Base-by-base conservation (phyloP, 371 early-diverging fungal genomes). In the Racocetra persica region DNA sequence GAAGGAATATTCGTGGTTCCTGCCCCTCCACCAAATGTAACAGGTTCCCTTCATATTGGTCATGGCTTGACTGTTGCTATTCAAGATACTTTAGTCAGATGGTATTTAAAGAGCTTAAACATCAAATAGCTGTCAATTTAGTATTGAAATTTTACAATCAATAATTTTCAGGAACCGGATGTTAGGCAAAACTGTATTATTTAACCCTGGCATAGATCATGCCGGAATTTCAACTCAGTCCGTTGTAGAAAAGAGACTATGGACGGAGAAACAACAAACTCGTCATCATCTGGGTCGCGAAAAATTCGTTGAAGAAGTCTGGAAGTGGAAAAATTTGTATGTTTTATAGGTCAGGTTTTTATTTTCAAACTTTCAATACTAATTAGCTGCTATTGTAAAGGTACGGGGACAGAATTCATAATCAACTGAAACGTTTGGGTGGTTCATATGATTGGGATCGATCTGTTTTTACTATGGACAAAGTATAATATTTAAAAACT, bases 21-120 rank as follows among this genome's bases (percentile, higher is more conserved):
- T 28, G 94, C 98, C 8, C 99, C 99, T 5, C 99, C 99, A 82
- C 99, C 99, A 36, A 99, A 99, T 86, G 96, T 99, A 51, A 99
- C 99, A 52, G 99, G 99, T 78, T 92, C 92, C 59, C 94, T 99
- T 67, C 99, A 99, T 84, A 94, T 98, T 82, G 99, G 99, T 54
- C 99, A 99, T 85, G 98, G 98, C 4, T 90, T 99, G 86, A 98
- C 98, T 83, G 93, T 94, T 69, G 87, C 99, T 32, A 98, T 99
- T 82, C 97, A 99, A 89, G 99, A 99, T 89, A 84, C 95, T 52
- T 87, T 99, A 82, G 90, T 94, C n/a, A 93, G 99, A 84, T 99
- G 98, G 97, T 92, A 86, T 81, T 77, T 24, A 28, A 22, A 45
- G 2, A 6, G 4, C 18, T 6, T n/a, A 57, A 57, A 57, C 0